A percentile compares a stretch with the other conserved stretches of the same genome.
These are phyloP conservation scores for Stevia rebaudiana DNA, from an alignment of 140 eudicot species.

Conservation along the genomic window DNA sequence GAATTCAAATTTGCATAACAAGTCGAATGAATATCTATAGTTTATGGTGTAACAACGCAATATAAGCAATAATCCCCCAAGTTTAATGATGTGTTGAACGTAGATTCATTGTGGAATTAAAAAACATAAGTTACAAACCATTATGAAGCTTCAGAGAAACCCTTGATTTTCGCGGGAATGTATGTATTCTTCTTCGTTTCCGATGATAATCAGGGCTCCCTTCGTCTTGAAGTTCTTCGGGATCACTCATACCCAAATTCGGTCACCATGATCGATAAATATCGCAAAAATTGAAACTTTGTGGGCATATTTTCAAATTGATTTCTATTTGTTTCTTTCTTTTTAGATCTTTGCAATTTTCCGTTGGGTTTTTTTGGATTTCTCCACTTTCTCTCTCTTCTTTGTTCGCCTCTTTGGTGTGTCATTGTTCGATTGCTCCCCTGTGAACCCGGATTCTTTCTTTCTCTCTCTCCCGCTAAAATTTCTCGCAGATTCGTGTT, in stretches of 20 bases:
- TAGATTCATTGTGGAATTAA: background rate
- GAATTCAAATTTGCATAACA: background rate
- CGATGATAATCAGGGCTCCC: conserved; percentile 10
- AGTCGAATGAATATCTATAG: no score
- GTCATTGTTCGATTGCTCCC: conserved; percentile 34
- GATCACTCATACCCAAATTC: conserved; percentile 2
- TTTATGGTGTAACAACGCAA: background rate
- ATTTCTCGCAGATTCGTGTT: conserved; percentile 45
- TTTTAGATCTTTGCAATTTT: conserved; percentile 3
- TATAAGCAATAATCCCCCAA: background rate
- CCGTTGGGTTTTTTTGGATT: background rate
- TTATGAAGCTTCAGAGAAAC: conserved; percentile 16
- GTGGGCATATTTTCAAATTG: background rate
- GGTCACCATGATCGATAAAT: background rate
- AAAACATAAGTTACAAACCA: conserved; percentile 23
- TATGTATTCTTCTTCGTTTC: conserved; percentile 8
- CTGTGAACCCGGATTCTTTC: conserved; percentile 35
- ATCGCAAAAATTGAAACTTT: conserved; percentile 2
- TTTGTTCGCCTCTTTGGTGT: no score
- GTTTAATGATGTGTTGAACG: background rate
- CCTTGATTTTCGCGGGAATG: conserved; percentile 18
- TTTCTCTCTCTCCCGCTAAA: conserved; percentile 3
- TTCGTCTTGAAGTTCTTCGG: conserved; percentile 1
- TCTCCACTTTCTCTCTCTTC: conserved; percentile 6
- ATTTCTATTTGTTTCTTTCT: background rate